Percentiles rank a stretch among this genome's conserved stretches.
Evolutionary conservation across 768 basidiomycete genomes (phyloP).

Genomic region (Lentinus brumalis): DNA sequence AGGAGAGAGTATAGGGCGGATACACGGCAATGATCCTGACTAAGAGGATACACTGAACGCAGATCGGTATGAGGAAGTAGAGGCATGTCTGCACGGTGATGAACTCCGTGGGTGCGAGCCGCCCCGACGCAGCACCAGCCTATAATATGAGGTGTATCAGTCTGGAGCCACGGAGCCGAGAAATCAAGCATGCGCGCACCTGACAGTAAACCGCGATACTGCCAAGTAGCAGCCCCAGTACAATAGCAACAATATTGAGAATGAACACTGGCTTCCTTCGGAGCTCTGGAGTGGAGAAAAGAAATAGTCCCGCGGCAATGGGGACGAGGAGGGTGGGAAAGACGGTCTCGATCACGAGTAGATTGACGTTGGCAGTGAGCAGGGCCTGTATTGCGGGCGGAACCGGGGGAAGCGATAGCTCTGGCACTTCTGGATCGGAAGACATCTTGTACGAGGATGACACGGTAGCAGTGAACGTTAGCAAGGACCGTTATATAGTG

Average conservation of each 20-base stretch:
- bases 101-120: no score
- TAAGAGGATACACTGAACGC: conserved; percentile 40
- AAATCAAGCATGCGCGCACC: not conserved
- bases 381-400: no score
- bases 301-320: conserved; percentile 18
- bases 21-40: conserved; percentile 39
- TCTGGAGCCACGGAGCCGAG: no score
- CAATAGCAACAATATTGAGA: conserved; percentile 25
- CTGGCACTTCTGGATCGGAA: no score
- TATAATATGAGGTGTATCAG: no score
- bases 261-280: conserved; percentile 24
- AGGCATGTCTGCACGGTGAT: no score
- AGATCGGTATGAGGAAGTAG: conserved; percentile 27
- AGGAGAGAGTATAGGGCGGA: conserved; percentile 22
- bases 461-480: no score
- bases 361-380: not conserved
- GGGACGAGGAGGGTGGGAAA: conserved; percentile 8
- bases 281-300: conserved; percentile 24
- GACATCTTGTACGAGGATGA: no score
- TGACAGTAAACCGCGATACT: not conserved
- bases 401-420: no score
- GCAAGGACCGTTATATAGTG: no score
- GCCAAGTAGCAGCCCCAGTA: not conserved
- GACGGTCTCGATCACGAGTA: conserved; percentile 2
- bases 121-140: no score